phyloP scores from a whole-genome alignment of 768 basidiomycete species.

The Amanita rimosa region DNA sequence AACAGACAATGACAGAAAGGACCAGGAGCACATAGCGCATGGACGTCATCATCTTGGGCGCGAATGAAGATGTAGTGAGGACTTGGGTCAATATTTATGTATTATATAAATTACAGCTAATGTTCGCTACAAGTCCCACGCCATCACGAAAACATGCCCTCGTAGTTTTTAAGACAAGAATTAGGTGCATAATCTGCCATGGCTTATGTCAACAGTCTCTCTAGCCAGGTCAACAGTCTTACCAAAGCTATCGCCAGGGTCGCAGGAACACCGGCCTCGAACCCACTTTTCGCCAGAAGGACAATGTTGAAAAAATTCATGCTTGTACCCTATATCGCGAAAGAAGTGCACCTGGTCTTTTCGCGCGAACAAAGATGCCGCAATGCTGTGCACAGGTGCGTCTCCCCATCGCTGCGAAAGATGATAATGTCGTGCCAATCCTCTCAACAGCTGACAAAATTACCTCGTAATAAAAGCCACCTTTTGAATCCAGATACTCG shows the following conservation, averaged over 20 bases:
- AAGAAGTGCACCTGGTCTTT: slow-evolving; percentile 78
- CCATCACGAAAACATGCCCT: slow-evolving; percentile 20
- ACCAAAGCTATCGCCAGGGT: slow-evolving; percentile 64
- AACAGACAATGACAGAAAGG: slow-evolving; percentile 33
- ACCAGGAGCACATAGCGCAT: slow-evolving; percentile 44
- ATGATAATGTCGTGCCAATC: neutral
- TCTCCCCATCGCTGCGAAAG: slow-evolving; percentile 63
- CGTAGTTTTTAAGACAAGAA: slow-evolving; percentile 29
- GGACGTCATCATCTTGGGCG: slow-evolving; percentile 37
- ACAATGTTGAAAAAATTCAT: slow-evolving; percentile 74
- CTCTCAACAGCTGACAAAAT: neutral
- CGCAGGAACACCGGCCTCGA: slow-evolving; percentile 60
- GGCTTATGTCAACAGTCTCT: neutral
- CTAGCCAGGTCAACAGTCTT: slow-evolving; percentile 8
- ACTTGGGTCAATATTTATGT: neutral
- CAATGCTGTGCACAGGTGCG: slow-evolving; percentile 69
- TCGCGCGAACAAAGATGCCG: slow-evolving; percentile 61
- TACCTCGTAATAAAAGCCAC: slow-evolving; percentile 91
- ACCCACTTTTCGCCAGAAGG: slow-evolving; percentile 44
- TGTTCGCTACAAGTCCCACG: neutral
- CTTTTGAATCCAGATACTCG: slow-evolving; percentile 65
- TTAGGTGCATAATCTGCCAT: slow-evolving; percentile 26
- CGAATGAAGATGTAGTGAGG: neutral
- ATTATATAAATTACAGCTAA: too few species aligned
- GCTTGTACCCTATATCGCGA: slow-evolving; percentile 74